Percentiles rank a stretch among this genome's conserved stretches.
phyloP scores from a whole-genome alignment of 805 yeast species.

The Ogataea paradorogensis region DNA sequence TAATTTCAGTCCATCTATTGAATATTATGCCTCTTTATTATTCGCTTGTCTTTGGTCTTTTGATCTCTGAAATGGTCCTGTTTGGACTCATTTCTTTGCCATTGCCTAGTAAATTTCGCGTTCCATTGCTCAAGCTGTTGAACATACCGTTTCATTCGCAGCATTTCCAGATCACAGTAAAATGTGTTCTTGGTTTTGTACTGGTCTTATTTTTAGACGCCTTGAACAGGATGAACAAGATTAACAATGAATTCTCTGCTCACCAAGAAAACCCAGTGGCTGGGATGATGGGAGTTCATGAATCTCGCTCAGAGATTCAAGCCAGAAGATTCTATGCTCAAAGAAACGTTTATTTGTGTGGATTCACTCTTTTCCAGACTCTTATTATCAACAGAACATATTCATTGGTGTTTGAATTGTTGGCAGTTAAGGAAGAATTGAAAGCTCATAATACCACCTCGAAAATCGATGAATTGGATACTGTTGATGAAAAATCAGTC shows the following conservation, averaged over 20 bases:
- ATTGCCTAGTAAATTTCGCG: constrained; percentile 71
- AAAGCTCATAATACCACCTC: constrained; percentile 15
- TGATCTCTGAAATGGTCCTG: constrained; percentile 72
- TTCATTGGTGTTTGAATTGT: constrained; percentile 69
- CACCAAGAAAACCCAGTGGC: constrained; percentile 24
- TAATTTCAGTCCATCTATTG: neutral
- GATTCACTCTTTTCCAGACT: constrained; percentile 88
- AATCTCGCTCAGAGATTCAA: constrained; percentile 77
- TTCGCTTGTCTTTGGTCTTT: constrained; percentile 57
- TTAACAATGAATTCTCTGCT: constrained; percentile 55
- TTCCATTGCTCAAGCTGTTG: constrained; percentile 59
- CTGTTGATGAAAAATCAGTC: constrained; percentile 38
- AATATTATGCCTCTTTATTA: constrained; percentile 32
- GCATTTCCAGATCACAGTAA: constrained; percentile 71
- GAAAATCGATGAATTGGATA: constrained; percentile 20
- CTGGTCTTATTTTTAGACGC: constrained; percentile 83
- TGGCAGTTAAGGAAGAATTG: constrained; percentile 57
- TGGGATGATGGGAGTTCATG: constrained; percentile 34
- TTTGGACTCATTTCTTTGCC: constrained; percentile 85
- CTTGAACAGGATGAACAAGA: constrained; percentile 74
- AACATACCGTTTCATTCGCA: constrained; percentile 68
- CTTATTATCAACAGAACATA: constrained; percentile 83
- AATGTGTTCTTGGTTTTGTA: constrained; percentile 81
- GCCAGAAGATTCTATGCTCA: constrained; percentile 94
- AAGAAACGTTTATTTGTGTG: constrained; percentile 93